Base-by-base conservation (phyloP, 2,329 filamentous ascomycete genomes). In the Talaromyces marneffei region DNA sequence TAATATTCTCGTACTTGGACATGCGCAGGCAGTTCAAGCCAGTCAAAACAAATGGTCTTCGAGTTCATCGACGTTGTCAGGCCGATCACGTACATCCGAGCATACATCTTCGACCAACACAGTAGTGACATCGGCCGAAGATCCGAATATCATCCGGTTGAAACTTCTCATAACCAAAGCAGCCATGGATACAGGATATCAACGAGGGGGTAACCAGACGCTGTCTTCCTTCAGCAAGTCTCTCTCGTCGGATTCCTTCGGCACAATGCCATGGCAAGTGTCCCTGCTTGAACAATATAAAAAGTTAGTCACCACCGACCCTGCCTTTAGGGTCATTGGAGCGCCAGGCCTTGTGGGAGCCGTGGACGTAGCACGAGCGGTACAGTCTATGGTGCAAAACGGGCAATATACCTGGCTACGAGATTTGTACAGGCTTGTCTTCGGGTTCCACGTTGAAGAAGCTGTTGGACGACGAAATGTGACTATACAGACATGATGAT, bases 1-100 rank as follows among this genome's bases (percentile, higher is more conserved):
- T 5, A 95, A 96, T 70, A 96, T 97, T 67, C 82, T 96, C 57
- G 87, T 97, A 0, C 83, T 96, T 0, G 91, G 91, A 2, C 89
- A 91, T 4, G 83, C 84, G 50, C 82, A 80, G 35, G 82, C 80
- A 7, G 39, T 20, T 20, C 83, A 89, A 64, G 59, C 50, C 53
- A 63, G 66, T 9, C 71, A 72, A 59, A 66, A 68, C 10, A 71
- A 72, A 61, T 96, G 91, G 91, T 91, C 90, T 0, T 94, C 90
- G 71, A 88, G 85, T 65, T 88, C 89, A 3, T 92, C 88, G 9
- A 90, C 87, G 62, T 78, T 93, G 27, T 94, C 90, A 1, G 86
- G 86, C 62, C 92, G 92, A 71, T 93, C 90, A 3, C 90, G 91
- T 64, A 79, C 82, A 42, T 82, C 81, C 1, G 75, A 75, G 20